Evolutionary conservation across 148 eudicot genomes (phyloP).

Genomic region (Diospyros lotus): DNA sequence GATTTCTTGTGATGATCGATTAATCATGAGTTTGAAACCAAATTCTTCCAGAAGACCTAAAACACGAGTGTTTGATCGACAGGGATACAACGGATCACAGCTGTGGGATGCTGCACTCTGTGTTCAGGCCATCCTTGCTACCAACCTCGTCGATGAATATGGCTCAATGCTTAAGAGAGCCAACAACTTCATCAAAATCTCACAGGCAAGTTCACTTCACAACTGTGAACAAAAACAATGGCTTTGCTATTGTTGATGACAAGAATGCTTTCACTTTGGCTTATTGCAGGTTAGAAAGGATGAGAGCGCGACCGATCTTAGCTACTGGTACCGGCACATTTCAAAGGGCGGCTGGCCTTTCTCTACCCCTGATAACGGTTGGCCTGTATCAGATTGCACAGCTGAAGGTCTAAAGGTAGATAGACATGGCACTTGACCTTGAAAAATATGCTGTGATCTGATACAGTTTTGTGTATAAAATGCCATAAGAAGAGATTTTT

Average conservation of each 20-base stretch:
- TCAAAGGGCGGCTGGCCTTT: slow-evolving; percentile 47
- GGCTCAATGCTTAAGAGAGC: slow-evolving; percentile 35
- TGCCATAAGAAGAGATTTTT: no score
- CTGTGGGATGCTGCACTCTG: slow-evolving; percentile 36
- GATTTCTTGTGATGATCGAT: no score
- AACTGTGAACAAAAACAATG: background rate
- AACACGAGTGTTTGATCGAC: background rate
- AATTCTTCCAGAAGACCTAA: no score
- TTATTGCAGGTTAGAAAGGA: slow-evolving; percentile 19
- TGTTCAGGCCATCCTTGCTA: slow-evolving; percentile 39
- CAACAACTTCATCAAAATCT: slow-evolving; percentile 27
- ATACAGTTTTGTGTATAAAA: no score
- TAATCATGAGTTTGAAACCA: no score
- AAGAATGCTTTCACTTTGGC: background rate
- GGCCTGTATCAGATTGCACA: slow-evolving; percentile 50
- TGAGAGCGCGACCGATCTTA: slow-evolving; percentile 21
- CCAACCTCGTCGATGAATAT: slow-evolving; percentile 29
- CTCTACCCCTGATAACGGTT: slow-evolving; percentile 40
- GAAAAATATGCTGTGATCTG: background rate
- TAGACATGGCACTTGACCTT: background rate
- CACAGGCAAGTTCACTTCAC: slow-evolving; percentile 24
- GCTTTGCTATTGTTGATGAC: no score
- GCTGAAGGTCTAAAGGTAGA: slow-evolving; percentile 36
- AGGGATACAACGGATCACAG: slow-evolving; percentile 45
- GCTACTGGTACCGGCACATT: slow-evolving; percentile 38